phyloP scores from a whole-genome alignment of 176 grass and related monocot species.

The Thalia dealbata region DNA sequence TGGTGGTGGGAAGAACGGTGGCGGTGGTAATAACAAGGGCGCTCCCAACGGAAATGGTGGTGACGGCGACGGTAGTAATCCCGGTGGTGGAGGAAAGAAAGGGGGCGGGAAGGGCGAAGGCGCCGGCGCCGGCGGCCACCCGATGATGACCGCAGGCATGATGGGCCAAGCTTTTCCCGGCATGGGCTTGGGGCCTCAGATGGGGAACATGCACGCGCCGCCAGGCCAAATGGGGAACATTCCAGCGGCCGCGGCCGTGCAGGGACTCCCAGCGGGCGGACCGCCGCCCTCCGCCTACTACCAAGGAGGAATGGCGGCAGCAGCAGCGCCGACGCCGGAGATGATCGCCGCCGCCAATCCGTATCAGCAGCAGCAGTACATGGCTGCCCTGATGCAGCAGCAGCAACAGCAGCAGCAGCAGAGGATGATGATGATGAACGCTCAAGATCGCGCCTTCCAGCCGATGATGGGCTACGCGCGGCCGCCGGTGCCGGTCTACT shows the following conservation, averaged over 20 bases:
- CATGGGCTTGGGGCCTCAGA: constrained; percentile 41
- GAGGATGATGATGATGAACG: constrained; percentile 25
- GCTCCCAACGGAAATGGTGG: constrained; percentile 11
- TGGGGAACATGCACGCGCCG: constrained; percentile 18
- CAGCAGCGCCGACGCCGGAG: not conserved
- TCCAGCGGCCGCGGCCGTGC: constrained; percentile 20
- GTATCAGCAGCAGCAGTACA: constrained; percentile 23
- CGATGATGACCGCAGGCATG: constrained; percentile 21
- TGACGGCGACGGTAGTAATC: constrained; percentile 3
- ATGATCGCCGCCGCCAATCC: constrained; percentile 11
- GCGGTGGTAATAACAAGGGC: constrained; percentile 10
- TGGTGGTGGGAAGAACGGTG: constrained; percentile 35
- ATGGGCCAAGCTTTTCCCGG: constrained; percentile 35
- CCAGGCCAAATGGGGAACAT: constrained; percentile 12
- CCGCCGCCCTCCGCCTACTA: constrained; percentile 36
- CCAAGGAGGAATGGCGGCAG: constrained; percentile 18
- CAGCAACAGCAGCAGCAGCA: constrained; percentile 36
- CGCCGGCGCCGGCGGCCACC: constrained; percentile 33
- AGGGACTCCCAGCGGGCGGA: constrained; percentile 31
- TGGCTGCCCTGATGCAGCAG: constrained; percentile 30
- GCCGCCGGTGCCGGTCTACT: constrained; percentile 6
- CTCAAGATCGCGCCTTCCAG: not conserved
- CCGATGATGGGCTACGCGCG: constrained; percentile 16
- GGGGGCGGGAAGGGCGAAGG: constrained; percentile 16
- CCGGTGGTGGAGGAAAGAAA: constrained; percentile 14